Evolutionary conservation across 2,329 filamentous ascomycete genomes (phyloP).

Genomic region (Aspergillus tamarii): DNA sequence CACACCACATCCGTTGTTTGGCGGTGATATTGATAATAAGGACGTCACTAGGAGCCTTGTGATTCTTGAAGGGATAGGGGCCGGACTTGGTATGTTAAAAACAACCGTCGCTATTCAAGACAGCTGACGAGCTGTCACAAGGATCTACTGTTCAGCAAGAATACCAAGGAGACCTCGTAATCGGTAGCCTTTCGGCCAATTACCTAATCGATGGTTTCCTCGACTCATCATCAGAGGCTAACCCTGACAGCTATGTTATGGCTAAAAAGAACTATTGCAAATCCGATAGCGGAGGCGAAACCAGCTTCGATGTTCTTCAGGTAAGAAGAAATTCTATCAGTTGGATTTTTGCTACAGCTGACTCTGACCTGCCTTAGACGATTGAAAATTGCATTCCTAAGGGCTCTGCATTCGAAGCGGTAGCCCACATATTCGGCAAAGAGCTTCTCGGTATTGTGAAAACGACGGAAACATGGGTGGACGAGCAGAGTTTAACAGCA

Average conservation of each 20-base stretch:
- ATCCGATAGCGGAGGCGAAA: not conserved
- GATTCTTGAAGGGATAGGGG: constrained; percentile 59
- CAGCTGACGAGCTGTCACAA: constrained; percentile 1
- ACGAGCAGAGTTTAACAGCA: constrained; percentile 28
- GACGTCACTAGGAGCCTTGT: constrained; percentile 36
- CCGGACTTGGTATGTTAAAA: constrained; percentile 62
- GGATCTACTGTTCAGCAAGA: constrained; percentile 15
- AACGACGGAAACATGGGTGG: constrained; percentile 32
- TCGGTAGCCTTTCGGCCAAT: not conserved
- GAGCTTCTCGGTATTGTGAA: constrained; percentile 42
- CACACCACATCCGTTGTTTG: constrained; percentile 55
- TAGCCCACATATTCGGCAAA: constrained; percentile 10
- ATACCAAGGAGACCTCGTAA: constrained; percentile 13
- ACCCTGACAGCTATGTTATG: not conserved
- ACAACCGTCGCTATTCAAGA: constrained; percentile 30
- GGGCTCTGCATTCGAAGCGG: constrained; percentile 22
- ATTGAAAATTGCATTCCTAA: constrained; percentile 26
- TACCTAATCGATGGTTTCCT: constrained; percentile 12
- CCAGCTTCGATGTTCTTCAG: not conserved
- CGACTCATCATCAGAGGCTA: constrained; percentile 5
- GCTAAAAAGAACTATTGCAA: constrained; percentile 14
- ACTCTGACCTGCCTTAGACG: constrained; percentile 15
- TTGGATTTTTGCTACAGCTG: not conserved
- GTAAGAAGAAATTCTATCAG: constrained; percentile 7
- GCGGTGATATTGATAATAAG: constrained; percentile 26